phyloP scores from a whole-genome alignment of 345 rosid genomes.

The Euphorbia pulcherrima region DNA sequence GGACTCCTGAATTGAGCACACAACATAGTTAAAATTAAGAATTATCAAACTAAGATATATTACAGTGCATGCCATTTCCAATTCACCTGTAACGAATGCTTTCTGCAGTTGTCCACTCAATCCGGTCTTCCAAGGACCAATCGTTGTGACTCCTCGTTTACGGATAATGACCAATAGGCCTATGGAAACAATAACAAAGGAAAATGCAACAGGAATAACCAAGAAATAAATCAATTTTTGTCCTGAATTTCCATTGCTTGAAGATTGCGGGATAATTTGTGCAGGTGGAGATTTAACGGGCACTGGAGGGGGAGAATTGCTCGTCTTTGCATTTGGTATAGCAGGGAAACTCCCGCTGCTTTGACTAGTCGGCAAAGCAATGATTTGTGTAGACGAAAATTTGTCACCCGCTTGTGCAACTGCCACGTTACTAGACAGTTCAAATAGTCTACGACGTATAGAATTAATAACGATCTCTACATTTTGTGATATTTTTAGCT shows the following conservation, averaged over 20 bases:
- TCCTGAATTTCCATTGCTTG: constrained; percentile 16
- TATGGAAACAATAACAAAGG: constrained; percentile 30
- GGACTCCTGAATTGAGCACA: constrained; percentile 58
- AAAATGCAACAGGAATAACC: constrained; percentile 32
- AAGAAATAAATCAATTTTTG: constrained; percentile 50
- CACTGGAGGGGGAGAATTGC: constrained; percentile 27
- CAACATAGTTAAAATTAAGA: neutral
- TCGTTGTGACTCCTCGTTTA: constrained; percentile 49
- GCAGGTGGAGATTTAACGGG: constrained; percentile 9
- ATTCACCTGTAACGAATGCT: constrained; percentile 77
- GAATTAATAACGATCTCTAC: constrained; percentile 32
- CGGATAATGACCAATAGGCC: constrained; percentile 38
- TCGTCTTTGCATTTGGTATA: constrained; percentile 42
- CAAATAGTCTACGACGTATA: constrained; percentile 61
- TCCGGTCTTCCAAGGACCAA: constrained; percentile 94
- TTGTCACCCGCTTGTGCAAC: constrained; percentile 42
- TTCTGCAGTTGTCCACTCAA: constrained; percentile 92
- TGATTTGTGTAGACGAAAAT: constrained; percentile 33
- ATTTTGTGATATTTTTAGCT: constrained; percentile 21
- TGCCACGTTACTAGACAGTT: constrained; percentile 56
- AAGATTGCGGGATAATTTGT: constrained; percentile 18
- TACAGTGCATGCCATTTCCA: neutral
- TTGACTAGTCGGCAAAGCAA: constrained; percentile 45
- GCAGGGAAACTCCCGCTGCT: constrained; percentile 93
- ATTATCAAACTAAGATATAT: neutral